phyloP scores from a whole-genome alignment of 2,329 filamentous ascomycete genomes.

The Clonostachys rosea region DNA sequence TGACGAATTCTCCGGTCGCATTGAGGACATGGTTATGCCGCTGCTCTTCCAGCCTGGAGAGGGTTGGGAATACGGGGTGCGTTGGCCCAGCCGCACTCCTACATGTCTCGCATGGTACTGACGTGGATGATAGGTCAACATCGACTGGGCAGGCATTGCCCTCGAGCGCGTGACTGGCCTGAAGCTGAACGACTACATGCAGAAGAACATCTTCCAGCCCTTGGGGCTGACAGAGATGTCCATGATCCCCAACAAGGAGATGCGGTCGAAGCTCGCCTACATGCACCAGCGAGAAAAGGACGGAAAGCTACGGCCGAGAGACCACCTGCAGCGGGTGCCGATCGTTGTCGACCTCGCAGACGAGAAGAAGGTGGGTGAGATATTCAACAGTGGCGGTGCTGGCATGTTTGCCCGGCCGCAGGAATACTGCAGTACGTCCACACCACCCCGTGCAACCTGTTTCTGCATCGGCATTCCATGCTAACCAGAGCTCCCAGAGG shows the following conservation, averaged over 20 bases:
- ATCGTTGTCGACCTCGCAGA: constrained; percentile 32
- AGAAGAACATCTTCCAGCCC: constrained; percentile 40
- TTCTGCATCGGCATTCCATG: neutral
- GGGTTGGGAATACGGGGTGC: constrained; percentile 56
- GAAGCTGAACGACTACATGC: constrained; percentile 41
- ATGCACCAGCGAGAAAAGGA: constrained; percentile 49
- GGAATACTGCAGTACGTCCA: constrained; percentile 51
- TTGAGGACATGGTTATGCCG: constrained; percentile 45
- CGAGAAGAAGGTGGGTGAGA: constrained; percentile 23
- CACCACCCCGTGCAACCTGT: neutral
- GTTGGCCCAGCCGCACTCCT: constrained; percentile 7
- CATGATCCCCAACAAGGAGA: constrained; percentile 50
- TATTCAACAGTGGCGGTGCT: constrained; percentile 57
- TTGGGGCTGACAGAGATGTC: constrained; percentile 42
- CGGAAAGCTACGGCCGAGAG: constrained; percentile 29
- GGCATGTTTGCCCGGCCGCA: constrained; percentile 55
- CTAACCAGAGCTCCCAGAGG: constrained; percentile 27
- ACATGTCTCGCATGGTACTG: neutral
- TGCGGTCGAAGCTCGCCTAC: constrained; percentile 48
- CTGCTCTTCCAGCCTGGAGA: constrained; percentile 60
- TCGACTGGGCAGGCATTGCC: constrained; percentile 50
- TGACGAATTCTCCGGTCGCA: constrained; percentile 53
- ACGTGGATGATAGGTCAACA: constrained; percentile 14
- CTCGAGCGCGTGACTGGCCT: constrained; percentile 38
- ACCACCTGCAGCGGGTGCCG: constrained; percentile 45